These are phyloP conservation scores for Suhomyces bribrorum DNA, from an alignment of 1,139 yeast species.

Conservation along the genomic window DNA sequence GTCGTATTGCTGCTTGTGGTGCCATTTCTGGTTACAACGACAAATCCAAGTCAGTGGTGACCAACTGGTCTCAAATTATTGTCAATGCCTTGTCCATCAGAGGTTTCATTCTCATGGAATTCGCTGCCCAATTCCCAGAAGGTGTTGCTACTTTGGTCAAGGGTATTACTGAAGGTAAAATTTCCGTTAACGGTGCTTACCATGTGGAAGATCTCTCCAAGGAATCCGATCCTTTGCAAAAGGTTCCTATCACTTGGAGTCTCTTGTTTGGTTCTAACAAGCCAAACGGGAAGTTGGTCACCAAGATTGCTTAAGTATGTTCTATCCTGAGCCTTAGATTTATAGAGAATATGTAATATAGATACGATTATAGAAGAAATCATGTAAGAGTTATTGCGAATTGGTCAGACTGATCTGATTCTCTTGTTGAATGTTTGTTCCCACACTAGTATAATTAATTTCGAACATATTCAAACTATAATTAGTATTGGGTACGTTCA, in stretches of 20 bases:
- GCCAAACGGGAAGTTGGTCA: conserved; percentile 38
- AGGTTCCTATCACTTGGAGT: conserved; percentile 33
- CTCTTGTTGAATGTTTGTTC: too few relatives aligned
- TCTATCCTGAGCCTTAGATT: too few relatives aligned
- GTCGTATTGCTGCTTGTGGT: conserved; percentile 31
- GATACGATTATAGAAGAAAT: too few relatives aligned
- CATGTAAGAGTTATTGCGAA: too few relatives aligned
- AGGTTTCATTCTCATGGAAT: conserved; percentile 52
- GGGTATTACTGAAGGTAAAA: conserved; percentile 43
- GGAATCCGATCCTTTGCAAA: conserved; percentile 21
- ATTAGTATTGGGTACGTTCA: too few relatives aligned
- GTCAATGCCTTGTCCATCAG: conserved; percentile 48
- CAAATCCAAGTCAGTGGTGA: conserved; percentile 29
- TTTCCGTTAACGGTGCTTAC: conserved; percentile 29
- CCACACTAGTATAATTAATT: too few relatives aligned
- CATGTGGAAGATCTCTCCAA: conserved; percentile 29
- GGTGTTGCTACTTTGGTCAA: conserved; percentile 36
- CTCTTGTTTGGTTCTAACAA: conserved; percentile 33
- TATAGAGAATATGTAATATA: too few relatives aligned
- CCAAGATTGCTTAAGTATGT: conserved; percentile 31
- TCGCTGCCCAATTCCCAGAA: conserved; percentile 29
- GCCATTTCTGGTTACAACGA: conserved; percentile 39
- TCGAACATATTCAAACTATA: too few relatives aligned
- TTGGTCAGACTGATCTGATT: too few relatives aligned
- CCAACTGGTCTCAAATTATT: conserved; percentile 45